Base-by-base conservation (phyloP, 768 basidiomycete genomes). In the Lentinula lateritia region DNA sequence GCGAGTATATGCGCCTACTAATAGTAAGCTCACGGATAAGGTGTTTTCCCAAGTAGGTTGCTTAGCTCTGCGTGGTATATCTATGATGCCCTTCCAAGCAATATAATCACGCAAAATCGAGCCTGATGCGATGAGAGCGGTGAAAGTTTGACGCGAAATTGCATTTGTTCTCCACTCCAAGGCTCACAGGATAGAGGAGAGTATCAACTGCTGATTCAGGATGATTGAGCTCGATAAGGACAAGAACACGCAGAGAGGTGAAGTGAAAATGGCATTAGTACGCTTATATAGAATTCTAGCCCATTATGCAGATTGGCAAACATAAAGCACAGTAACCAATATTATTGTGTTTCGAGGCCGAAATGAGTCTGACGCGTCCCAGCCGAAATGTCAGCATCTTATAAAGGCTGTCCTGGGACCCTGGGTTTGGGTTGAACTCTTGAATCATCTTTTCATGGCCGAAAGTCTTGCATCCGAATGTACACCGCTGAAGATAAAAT, bases 151-250 rank as follows among this genome's bases (percentile, higher is more conserved):
- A 23, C 23, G 23, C 23, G 23, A 23, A 28, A 28, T 28, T 28
- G 28, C 2, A 28, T 28, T 28, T 28, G 28, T 28, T 28, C 28
- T 28, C 28, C 28, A 28, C 28, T 28, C 28, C 28, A 28, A 28
- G 28, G 3, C 28, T 28, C 28, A 28, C 28, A 28, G 28, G 1
- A 28, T 3, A 28, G 28, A 28, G 28, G 28, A 28, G 28, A 28
- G 28, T 28, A 28, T 28, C 28, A 28, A 28, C 28, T 28, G 28
- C 28, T 28, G 28, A 28, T 28, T 76, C 94, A 95, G 74, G 92
- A 98, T 50, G 80, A 90, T 99, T 45, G 85, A 88, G 62, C 92
- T 98, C 6, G 95, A 96, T 73, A 97, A 94, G 79, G 96, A 97
- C 69, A 89, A 83, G 69, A 95, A 95, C 65, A 97, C 95, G 16